Conservation (phyloP, 2,329 filamentous ascomycete genomes). For the Pezicula carpinea region DNA sequence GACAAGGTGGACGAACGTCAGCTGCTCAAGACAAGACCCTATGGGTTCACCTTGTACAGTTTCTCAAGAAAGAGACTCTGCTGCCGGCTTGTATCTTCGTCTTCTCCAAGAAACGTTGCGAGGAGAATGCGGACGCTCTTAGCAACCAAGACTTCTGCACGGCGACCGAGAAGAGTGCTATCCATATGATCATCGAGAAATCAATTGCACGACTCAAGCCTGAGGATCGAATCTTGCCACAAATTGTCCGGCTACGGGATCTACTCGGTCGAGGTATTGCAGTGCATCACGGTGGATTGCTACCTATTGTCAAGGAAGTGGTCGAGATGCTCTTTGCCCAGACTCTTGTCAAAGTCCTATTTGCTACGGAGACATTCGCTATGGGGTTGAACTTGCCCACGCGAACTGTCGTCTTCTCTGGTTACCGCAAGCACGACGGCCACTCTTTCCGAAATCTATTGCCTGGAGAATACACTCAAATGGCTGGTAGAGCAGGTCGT, state of each 20-base stretch:
- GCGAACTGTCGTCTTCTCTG: conserved; percentile 94
- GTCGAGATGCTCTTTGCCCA: conserved; percentile 96
- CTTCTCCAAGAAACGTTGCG: conserved; percentile 96
- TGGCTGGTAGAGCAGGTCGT: conserved; percentile 92
- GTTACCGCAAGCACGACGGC: conserved; percentile 93
- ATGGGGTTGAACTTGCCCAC: conserved; percentile 97
- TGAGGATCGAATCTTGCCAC: conserved; percentile 85
- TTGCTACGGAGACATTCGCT: conserved; percentile 96
- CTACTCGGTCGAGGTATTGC: conserved; percentile 84
- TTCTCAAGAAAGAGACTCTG: conserved; percentile 79
- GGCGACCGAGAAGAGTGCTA: conserved; percentile 88
- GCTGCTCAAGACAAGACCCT: conserved; percentile 93
- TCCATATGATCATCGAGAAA: conserved; percentile 96
- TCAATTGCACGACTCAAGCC: conserved; percentile 87
- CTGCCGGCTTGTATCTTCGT: conserved; percentile 96
- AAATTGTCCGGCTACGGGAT: conserved; percentile 84
- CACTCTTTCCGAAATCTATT: conserved; percentile 85
- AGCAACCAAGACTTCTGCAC: conserved; percentile 95
- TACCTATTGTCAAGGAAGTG: conserved; percentile 96
- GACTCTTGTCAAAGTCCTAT: conserved; percentile 92
- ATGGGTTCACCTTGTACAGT: conserved; percentile 94
- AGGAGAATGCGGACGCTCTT: conserved; percentile 93
- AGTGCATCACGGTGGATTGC: conserved; percentile 88
- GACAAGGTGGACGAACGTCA: conserved; percentile 80
- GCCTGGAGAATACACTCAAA: conserved; percentile 96